phyloP scores from a whole-genome alignment of 2,329 filamentous ascomycete species.

The Pseudogymnoascus sp. region DNA sequence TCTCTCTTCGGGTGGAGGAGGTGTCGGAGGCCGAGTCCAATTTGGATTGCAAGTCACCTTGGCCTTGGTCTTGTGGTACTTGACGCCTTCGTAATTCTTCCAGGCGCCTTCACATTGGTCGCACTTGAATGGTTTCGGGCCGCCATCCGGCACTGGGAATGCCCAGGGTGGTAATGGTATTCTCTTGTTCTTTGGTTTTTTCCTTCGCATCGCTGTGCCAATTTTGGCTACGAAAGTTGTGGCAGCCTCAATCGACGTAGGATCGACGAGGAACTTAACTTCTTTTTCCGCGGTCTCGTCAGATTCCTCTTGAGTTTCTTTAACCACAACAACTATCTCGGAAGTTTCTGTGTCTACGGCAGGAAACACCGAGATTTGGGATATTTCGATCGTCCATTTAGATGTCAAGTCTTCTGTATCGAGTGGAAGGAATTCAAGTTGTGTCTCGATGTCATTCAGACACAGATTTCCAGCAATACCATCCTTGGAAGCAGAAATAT shows the following conservation, averaged over 20 bases:
- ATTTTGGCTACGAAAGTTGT: slow-evolving; percentile 25
- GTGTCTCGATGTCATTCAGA: neutral
- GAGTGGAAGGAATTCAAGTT: neutral
- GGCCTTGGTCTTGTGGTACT: slow-evolving; percentile 28
- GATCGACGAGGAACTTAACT: slow-evolving; percentile 21
- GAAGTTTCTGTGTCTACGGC: neutral
- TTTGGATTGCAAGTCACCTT: slow-evolving; percentile 29
- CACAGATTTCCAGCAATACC: slow-evolving; percentile 8
- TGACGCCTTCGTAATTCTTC: slow-evolving; percentile 29
- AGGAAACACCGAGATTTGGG: neutral
- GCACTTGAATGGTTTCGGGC: slow-evolving; percentile 25
- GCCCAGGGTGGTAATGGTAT: neutral
- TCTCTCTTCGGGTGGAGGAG: slow-evolving; percentile 11
- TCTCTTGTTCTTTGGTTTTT: slow-evolving; percentile 14
- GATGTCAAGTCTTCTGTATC: neutral
- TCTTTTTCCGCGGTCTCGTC: slow-evolving; percentile 14
- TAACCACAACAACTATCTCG: neutral
- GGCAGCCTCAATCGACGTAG: slow-evolving; percentile 18
- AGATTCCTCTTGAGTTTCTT: neutral
- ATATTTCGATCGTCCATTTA: neutral
- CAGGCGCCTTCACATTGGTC: slow-evolving; percentile 24
- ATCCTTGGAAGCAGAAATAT: neutral
- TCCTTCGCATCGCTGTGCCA: slow-evolving; percentile 18
- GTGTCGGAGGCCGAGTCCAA: slow-evolving; percentile 15
- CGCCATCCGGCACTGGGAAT: slow-evolving; percentile 13